A percentile compares a stretch with the other conserved stretches of the same genome.
Evolutionary conservation across 371 early-diverging fungal genomes (phyloP).

Genomic region (Apophysomyces elegans): DNA sequence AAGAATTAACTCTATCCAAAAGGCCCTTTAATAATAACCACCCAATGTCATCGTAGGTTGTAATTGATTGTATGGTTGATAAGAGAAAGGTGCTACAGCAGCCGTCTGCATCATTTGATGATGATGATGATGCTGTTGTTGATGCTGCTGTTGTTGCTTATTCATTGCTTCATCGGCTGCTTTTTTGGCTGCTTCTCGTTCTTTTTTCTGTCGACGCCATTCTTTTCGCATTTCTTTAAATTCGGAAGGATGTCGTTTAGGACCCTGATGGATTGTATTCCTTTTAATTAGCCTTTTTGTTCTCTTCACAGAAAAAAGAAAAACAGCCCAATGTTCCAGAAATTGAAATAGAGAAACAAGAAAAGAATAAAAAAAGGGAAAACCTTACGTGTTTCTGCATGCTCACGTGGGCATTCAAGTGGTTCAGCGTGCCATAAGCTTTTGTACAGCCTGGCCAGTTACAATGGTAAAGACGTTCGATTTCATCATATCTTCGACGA

Average conservation of each 20-base stretch:
- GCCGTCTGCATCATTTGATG: constrained; percentile 19
- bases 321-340: background rate
- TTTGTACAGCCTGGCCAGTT: constrained; percentile 68
- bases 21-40: constrained; percentile 16
- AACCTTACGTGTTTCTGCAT: constrained; percentile 73
- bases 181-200: constrained; percentile 43
- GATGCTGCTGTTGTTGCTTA: constrained; percentile 22
- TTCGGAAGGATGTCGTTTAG: constrained; percentile 54
- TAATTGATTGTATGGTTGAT: constrained; percentile 22
- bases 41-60: constrained; percentile 19
- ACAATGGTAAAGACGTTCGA: constrained; percentile 72
- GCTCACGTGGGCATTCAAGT: constrained; percentile 73
- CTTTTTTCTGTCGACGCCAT: constrained; percentile 58
- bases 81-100: constrained; percentile 15
- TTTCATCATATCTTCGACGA: constrained; percentile 70
- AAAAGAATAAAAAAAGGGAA: no score
- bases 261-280: constrained; percentile 27
- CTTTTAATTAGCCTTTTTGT: background rate
- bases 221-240: constrained; percentile 68
- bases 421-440: constrained; percentile 75
- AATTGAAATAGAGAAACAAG: background rate
- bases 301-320: background rate
- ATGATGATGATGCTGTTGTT: constrained; percentile 16
- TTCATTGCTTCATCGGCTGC: constrained; percentile 43
- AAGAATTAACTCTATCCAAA: background rate